Conservation (phyloP, 805 yeast genomes). For the Candida hungchunana region DNA sequence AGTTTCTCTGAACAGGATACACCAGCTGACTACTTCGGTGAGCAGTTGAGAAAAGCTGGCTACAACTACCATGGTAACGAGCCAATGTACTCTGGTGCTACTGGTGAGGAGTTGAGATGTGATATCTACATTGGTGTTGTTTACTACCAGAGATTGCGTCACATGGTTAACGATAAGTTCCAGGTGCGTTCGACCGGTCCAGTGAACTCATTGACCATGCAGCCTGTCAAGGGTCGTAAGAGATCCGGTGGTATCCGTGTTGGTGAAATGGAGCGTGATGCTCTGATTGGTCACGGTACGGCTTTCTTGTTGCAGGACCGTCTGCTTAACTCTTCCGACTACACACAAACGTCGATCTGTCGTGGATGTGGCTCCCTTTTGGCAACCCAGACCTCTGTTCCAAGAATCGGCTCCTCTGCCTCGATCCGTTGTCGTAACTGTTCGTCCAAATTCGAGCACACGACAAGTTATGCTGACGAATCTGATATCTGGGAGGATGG, state of each 20-base stretch:
- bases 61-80: conserved; percentile 98
- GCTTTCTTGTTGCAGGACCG: conserved; percentile 93
- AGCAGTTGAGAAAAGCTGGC: conserved; percentile 82
- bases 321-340: conserved; percentile 90
- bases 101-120: conserved; percentile 95
- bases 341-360: conserved; percentile 87
- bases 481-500: conserved; percentile 96
- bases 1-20: conserved; percentile 85
- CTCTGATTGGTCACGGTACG: conserved; percentile 96
- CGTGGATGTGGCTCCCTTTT: conserved; percentile 90
- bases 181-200: conserved; percentile 99
- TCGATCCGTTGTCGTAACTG: conserved; percentile 87
- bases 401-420: conserved; percentile 80
- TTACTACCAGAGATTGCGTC: conserved; percentile 96
- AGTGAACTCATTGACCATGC: conserved; percentile 94
- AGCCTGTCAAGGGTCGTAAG: conserved; percentile 99
- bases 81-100: conserved; percentile 98
- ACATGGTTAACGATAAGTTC: conserved; percentile 99
- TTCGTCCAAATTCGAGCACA: conserved; percentile 64
- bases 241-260: conserved; percentile 99
- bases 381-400: conserved; percentile 86
- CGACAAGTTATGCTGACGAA: conserved; percentile 52
- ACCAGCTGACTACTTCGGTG: conserved; percentile 97
- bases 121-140: conserved; percentile 97
- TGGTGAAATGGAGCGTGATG: conserved; percentile 99